Percentiles rank a stretch among this genome's conserved stretches.
These are phyloP conservation scores for Suillus variegatus DNA, from an alignment of 768 basidiomycete species.

Conservation along the genomic window DNA sequence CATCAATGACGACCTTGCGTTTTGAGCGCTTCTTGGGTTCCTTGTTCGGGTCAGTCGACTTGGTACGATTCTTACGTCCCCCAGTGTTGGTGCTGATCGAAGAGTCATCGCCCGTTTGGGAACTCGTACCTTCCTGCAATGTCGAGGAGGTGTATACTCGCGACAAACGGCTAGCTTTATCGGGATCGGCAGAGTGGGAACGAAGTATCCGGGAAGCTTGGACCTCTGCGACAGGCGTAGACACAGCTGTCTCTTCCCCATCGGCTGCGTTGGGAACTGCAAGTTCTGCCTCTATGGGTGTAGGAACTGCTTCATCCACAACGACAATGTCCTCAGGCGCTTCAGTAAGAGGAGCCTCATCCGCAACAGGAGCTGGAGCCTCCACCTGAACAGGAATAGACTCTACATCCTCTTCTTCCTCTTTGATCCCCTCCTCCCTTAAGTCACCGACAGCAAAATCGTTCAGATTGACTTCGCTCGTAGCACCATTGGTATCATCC, in stretches of 20 bases:
- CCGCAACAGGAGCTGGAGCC: slow-evolving; percentile 9
- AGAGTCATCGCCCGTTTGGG: slow-evolving; percentile 67
- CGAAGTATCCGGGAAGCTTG: slow-evolving; percentile 58
- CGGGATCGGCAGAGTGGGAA: slow-evolving; percentile 82
- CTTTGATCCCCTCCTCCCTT: slow-evolving; percentile 26
- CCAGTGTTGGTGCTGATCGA: slow-evolving; percentile 61
- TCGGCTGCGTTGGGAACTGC: slow-evolving; percentile 24
- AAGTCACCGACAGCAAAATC: slow-evolving; percentile 18
- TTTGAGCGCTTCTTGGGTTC: slow-evolving; percentile 51
- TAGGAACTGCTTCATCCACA: slow-evolving; percentile 10
- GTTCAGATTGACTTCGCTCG: slow-evolving; percentile 28
- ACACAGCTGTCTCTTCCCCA: slow-evolving; percentile 30
- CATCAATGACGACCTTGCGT: slow-evolving; percentile 78
- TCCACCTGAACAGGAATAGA: slow-evolving; percentile 7
- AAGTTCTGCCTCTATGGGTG: slow-evolving; percentile 22
- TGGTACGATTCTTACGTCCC: slow-evolving; percentile 56
- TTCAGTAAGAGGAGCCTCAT: slow-evolving; percentile 9
- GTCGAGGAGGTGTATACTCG: slow-evolving; percentile 60
- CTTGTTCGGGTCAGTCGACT: slow-evolving; percentile 50
- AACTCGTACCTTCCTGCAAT: slow-evolving; percentile 52
- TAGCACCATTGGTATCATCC: slow-evolving; percentile 27
- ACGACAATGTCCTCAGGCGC: slow-evolving; percentile 10
- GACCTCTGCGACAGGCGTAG: slow-evolving; percentile 42
- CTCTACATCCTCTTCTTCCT: slow-evolving; percentile 26
- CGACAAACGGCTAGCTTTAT: slow-evolving; percentile 57